A percentile compares a stretch with the other conserved stretches of the same genome.
phyloP scores from a whole-genome alignment of 164 flowering plant species.

The Annona squamosa region DNA sequence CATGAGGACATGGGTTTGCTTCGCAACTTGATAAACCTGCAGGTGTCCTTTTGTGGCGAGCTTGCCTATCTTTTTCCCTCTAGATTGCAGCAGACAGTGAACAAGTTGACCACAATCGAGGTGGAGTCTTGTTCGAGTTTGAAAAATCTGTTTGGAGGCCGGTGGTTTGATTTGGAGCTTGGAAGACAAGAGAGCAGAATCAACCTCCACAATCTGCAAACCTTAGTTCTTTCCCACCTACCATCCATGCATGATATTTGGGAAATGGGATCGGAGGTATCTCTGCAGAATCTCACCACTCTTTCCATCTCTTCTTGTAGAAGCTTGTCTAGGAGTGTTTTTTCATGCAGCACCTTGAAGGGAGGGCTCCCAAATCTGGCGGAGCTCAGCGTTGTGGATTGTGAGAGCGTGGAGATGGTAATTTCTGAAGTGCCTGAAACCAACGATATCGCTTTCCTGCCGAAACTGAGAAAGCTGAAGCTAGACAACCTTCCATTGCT shows the following conservation, averaged over 20 bases:
- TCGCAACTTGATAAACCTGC: no score
- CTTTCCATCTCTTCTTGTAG: neutral
- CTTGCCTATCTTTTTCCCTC: neutral
- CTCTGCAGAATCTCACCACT: neutral
- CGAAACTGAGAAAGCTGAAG: neutral
- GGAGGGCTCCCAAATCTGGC: neutral
- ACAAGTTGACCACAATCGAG: neutral
- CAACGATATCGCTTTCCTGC: neutral
- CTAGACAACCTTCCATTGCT: neutral
- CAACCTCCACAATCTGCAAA: neutral
- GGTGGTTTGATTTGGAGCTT: no score
- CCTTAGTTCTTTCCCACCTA: neutral
- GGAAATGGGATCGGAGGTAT: neutral
- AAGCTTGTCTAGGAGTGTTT: neutral
- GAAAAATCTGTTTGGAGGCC: neutral
- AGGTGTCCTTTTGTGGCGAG: no score
- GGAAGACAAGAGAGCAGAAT: no score
- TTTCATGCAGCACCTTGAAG: neutral
- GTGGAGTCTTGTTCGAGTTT: neutral
- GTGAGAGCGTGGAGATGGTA: neutral
- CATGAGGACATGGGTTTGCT: no score
- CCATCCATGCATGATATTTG: neutral
- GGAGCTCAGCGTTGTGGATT: neutral
- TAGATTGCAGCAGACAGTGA: neutral
- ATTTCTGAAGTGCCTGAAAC: neutral